phyloP scores from a whole-genome alignment of 176 grass and related monocot genomes.

The Rhynchospora pubera region DNA sequence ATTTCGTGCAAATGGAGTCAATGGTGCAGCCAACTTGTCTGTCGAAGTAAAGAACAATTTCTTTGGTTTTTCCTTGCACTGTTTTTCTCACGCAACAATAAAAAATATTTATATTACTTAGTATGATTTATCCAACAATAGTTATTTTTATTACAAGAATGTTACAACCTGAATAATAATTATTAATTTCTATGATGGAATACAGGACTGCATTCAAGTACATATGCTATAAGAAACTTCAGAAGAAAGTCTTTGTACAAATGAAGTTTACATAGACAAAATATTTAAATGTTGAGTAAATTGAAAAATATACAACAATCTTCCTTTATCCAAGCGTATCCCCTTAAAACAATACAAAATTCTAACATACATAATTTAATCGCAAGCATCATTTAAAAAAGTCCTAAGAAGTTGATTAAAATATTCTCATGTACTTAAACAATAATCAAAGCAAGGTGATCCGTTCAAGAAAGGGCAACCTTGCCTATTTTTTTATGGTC shows the following conservation, averaged over 20 bases:
- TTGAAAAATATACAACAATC: background rate
- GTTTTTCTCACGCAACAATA: background rate
- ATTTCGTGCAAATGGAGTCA: background rate
- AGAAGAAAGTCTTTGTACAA: background rate
- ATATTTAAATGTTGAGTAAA: constrained; percentile 7
- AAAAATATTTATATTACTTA: background rate
- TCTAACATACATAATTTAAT: constrained; percentile 3
- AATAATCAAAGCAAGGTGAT: constrained; percentile 17
- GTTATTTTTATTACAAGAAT: background rate
- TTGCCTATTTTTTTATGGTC: background rate
- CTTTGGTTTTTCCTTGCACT: background rate
- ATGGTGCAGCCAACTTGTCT: background rate
- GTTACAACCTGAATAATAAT: background rate
- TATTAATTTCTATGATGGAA: background rate
- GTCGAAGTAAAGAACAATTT: background rate
- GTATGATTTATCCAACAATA: background rate
- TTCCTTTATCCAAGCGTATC: constrained; percentile 5
- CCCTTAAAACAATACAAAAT: constrained; percentile 8
- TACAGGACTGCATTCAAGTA: background rate
- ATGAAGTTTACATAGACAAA: background rate
- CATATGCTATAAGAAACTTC: background rate
- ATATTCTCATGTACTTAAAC: background rate
- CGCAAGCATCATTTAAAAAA: constrained; percentile 2
- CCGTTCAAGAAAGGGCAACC: constrained; percentile 21
- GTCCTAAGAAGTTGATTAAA: background rate